A percentile compares a stretch with the other conserved stretches of the same genome.
These are phyloP conservation scores for Chalciporus pseudorubinellus DNA, from an alignment of 768 basidiomycete genomes.

Conservation along the genomic window DNA sequence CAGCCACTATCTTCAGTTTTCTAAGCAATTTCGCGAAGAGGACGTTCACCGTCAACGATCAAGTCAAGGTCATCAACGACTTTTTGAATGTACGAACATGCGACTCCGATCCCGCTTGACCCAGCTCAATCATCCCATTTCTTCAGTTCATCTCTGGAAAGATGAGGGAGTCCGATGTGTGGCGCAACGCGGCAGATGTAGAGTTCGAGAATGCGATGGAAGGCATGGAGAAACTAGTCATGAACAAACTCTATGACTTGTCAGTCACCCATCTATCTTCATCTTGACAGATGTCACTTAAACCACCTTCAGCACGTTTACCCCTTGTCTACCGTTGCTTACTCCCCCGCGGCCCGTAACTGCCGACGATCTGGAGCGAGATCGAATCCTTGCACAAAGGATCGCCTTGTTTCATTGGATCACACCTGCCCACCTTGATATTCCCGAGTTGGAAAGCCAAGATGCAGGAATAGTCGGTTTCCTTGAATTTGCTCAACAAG, in stretches of 20 bases:
- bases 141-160: slow-evolving; percentile 81
- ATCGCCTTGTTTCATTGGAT: slow-evolving; percentile 93
- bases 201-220: slow-evolving; percentile 98
- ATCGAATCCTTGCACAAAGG: slow-evolving; percentile 85
- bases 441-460: slow-evolving; percentile 71
- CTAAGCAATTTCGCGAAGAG: slow-evolving; percentile 90
- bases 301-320: slow-evolving; percentile 72
- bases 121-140: slow-evolving; percentile 16
- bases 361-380: slow-evolving; percentile 94
- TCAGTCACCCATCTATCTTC: slow-evolving; percentile 41
- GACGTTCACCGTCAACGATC: slow-evolving; percentile 88
- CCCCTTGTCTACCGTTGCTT: slow-evolving; percentile 71
- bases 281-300: not conserved
- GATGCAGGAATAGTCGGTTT: slow-evolving; percentile 58
- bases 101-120: not conserved
- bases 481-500: slow-evolving; percentile 86
- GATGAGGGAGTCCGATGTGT: slow-evolving; percentile 83
- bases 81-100: slow-evolving; percentile 65
- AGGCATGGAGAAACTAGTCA: slow-evolving; percentile 99
- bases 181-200: slow-evolving; percentile 70
- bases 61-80: slow-evolving; percentile 93
- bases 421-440: slow-evolving; percentile 83
- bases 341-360: slow-evolving; percentile 75
- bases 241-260: slow-evolving; percentile 97
- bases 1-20: slow-evolving; percentile 54